Evolutionary conservation across 1,139 yeast species (phyloP), one percentile per base, ranked within the genome.

Genomic region (Hyphopichia khmerensis): DNA sequence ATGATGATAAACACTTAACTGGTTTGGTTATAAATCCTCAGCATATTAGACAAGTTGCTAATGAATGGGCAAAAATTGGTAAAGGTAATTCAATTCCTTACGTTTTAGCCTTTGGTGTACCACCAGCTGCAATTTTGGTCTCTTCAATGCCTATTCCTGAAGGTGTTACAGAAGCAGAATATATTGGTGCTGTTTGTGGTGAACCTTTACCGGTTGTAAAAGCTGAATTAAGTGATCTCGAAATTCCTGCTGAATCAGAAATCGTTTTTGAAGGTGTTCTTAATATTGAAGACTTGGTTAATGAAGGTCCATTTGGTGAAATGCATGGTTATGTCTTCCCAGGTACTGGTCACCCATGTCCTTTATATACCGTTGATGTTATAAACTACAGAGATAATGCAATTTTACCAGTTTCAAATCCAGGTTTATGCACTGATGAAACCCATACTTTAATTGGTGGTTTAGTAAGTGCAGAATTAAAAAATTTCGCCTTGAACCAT

Each of bases 251-350:
- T 24, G 49, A 48, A 16, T 41, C 47, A 23, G 59, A 54, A 39
- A 52, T 54, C 15, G 56, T 54, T 17, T 40, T 54, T 14, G 58
- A 54, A 40, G 57, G 57, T n/a, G 44, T 48, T 13, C 41, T 54
- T 15, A 36, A 49, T 21, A 33, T 51, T 19, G 42, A 47, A 16
- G 40, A 48, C 6, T 18, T 43, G 27, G 40, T 36, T 27, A 34
- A 40, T 3, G 58, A 54, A 35, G 57, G 58, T 15, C 57, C 57
- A 15, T 52, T 54, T 43, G 57, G 57, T 17, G 58, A 54, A 34
- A 51, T 52, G 56, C 56, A 53, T 41, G 59, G 57, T 14, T 54
- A 54, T 41, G 48, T 46, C 19, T 53, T 53, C 34, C 43, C 40
- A n/a, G 50, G 48, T 11, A 44, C 46, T 17, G 43, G 42, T 9